A percentile compares a stretch with the other conserved stretches of the same genome.
Evolutionary conservation across 768 basidiomycete species (phyloP).

Genomic region (Psilocybe azurescens): DNA sequence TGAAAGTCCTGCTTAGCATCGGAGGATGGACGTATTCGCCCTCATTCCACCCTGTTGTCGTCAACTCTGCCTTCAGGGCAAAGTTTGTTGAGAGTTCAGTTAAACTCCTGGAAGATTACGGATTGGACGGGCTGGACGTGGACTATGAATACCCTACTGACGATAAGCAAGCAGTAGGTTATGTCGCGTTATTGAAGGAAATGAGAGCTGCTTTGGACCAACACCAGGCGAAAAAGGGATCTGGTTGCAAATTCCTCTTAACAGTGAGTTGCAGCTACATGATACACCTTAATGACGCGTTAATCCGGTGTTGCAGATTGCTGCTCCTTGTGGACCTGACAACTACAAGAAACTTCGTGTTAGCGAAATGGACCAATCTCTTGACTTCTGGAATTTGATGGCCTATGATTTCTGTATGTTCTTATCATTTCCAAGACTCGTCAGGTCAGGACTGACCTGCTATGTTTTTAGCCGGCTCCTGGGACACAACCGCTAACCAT

Average conservation of each 20-base stretch:
- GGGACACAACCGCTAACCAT: constrained; percentile 74
- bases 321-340: constrained; percentile 90
- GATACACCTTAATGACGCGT: neutral
- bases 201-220: constrained; percentile 77
- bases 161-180: constrained; percentile 79
- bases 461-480: constrained; percentile 65
- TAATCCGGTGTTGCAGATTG: constrained; percentile 57
- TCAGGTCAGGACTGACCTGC: constrained; percentile 1
- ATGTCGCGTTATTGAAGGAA: constrained; percentile 80
- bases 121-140: constrained; percentile 89
- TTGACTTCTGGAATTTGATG: constrained; percentile 99
- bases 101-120: constrained; percentile 86
- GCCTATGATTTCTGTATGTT: constrained; percentile 80
- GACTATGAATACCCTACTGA: constrained; percentile 94
- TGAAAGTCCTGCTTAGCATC: constrained; percentile 86
- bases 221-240: constrained; percentile 64
- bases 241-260: constrained; percentile 69
- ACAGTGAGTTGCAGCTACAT: constrained; percentile 56
- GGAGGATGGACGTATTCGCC: constrained; percentile 97
- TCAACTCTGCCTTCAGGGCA: constrained; percentile 61
- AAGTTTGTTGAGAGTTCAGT: constrained; percentile 86
- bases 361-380: constrained; percentile 82
- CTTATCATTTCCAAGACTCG: neutral
- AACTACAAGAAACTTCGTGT: constrained; percentile 84
- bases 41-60: constrained; percentile 83